A percentile compares a stretch with the other conserved stretches of the same genome.
These are phyloP conservation scores for Suillus clintonianus DNA, from an alignment of 768 basidiomycete species.

Conservation along the genomic window DNA sequence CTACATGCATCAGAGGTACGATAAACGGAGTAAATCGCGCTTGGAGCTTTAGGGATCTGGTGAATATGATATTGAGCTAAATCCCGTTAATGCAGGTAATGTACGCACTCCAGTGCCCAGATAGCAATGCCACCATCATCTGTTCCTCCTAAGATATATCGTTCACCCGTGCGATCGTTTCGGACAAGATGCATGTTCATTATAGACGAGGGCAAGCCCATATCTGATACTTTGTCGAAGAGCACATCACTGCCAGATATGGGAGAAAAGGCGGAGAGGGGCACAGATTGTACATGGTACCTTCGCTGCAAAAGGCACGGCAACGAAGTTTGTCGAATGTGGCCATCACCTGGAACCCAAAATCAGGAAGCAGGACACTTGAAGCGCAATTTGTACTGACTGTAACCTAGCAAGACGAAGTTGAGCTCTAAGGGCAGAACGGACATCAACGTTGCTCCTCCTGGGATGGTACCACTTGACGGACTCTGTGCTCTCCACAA, in stretches of 20 bases:
- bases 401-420: constrained; percentile 61
- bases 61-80: background rate
- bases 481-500: constrained; percentile 1
- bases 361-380: background rate
- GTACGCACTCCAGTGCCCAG: constrained; percentile 66
- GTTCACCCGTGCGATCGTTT: constrained; percentile 61
- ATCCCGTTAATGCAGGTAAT: background rate
- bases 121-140: constrained; percentile 79
- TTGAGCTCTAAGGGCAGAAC: constrained; percentile 60
- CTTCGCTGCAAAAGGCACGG: constrained; percentile 29
- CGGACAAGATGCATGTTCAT: constrained; percentile 52
- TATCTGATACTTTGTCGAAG: constrained; percentile 44
- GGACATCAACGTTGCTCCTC: constrained; percentile 32
- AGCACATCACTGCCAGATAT: constrained; percentile 10
- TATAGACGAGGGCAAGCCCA: constrained; percentile 47
- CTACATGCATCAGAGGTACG: constrained; percentile 58
- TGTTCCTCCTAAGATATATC: constrained; percentile 68
- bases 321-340: constrained; percentile 45
- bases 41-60: constrained; percentile 63
- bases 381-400: constrained; percentile 39
- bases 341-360: constrained; percentile 49
- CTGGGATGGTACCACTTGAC: constrained; percentile 5
- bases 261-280: background rate
- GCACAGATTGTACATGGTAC: background rate
- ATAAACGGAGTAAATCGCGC: constrained; percentile 77